Evolutionary conservation across 73 alveolate species (phyloP), one percentile per base, ranked within the genome.

Genomic region (Blepharisma stoltei): DNA sequence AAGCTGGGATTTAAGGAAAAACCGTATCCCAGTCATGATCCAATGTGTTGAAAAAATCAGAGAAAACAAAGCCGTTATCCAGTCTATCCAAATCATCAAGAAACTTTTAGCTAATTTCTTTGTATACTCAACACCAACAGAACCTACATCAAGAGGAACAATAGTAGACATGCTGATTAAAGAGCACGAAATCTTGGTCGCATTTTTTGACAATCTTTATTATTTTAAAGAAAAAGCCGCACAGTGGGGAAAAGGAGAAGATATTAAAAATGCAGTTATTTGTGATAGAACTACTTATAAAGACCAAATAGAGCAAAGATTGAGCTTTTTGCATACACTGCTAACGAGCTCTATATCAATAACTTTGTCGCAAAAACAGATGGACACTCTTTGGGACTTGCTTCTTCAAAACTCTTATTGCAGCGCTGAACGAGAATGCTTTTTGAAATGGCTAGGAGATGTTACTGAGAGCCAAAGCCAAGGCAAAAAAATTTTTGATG

Each of bases 401-500:
- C 23, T 60, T 25, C 45, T 60, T 1, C 14, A 60, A 60, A n/a
- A 25, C 18, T n/a, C 73, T 8, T 38, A 14, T 5, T 60, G 73
- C 23, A 14, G 46, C 5, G 73, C 45, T 8, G 73, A 60, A 60
- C 46, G 78, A 25, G 92, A 84, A 69, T 44, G 67, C 14, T 76
- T 77, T 45, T 81, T 79, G 48, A 84, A 84, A 20, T 84, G 92
- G 88, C 78, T 84, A 54, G 75, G 81, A 69, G 92, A 69, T 69
- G 79, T 53, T 67, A 32, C 81, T 81, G 32, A 80, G 68, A 20
- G 80, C 77, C 52, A 67, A 70, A 60, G 70, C 54, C 68, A 80
- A 47, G 84, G 88, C 54, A 55, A 77, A 80, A 46, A 52, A 68
- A 47, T 84, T 81, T 11, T 45, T 71, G 71, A 50, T 54, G 67